Conservation (phyloP, 108 stramenopile species). For the Nitzschia inconspicua region DNA sequence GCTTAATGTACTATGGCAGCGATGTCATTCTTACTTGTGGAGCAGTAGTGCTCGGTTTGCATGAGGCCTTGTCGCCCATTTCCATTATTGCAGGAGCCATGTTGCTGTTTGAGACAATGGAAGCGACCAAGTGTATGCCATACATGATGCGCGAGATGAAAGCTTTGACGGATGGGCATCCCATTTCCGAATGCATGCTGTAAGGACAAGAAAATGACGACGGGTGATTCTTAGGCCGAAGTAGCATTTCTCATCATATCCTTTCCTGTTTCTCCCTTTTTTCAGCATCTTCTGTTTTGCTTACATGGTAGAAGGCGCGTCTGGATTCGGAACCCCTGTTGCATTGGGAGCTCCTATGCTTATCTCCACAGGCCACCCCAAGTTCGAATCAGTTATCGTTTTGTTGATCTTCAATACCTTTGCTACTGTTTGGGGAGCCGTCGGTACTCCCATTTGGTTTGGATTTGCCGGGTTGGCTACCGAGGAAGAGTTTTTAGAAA, state of each 20-base stretch:
- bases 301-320: constrained; percentile 64
- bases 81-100: constrained; percentile 61
- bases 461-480: constrained; percentile 36
- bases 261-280: not conserved
- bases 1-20: constrained; percentile 56
- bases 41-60: constrained; percentile 44
- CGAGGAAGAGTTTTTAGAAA: constrained; percentile 39
- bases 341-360: constrained; percentile 66
- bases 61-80: constrained; percentile 49
- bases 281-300: constrained; percentile 51
- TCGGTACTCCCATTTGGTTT: constrained; percentile 71
- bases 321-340: constrained; percentile 67
- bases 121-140: constrained; percentile 57
- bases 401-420: constrained; percentile 60
- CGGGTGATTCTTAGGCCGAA: not conserved
- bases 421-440: constrained; percentile 65
- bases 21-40: constrained; percentile 39
- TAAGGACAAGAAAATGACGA: not conserved
- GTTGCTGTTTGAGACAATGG: constrained; percentile 64
- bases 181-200: constrained; percentile 48
- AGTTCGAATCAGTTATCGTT: constrained; percentile 48
- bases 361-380: constrained; percentile 40
- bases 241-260: not conserved
- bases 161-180: constrained; percentile 51
- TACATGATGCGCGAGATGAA: constrained; percentile 77